A percentile compares a stretch with the other conserved stretches of the same genome.
phyloP scores from a whole-genome alignment of 495 filamentous ascomycete species.

The Delitschia confertaspora region DNA sequence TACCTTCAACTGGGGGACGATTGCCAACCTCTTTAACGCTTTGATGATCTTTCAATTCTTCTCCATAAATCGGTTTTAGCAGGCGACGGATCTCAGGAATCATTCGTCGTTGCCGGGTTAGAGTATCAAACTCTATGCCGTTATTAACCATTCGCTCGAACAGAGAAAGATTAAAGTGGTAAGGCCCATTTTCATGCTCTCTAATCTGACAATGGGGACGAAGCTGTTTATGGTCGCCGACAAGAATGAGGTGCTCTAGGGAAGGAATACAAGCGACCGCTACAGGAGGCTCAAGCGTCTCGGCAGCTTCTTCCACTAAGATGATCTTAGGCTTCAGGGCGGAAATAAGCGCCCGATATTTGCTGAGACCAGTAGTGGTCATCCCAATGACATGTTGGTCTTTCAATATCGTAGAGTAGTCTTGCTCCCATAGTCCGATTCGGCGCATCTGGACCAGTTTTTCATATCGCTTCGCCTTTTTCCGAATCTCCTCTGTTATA shows the following conservation, averaged over 20 bases:
- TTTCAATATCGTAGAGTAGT: constrained; percentile 42
- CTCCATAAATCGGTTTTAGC: constrained; percentile 58
- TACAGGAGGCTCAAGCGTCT: constrained; percentile 59
- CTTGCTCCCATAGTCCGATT: constrained; percentile 50
- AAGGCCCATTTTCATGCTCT: constrained; percentile 48
- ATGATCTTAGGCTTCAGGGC: constrained; percentile 58
- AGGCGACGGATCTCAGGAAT: constrained; percentile 59
- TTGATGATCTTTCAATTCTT: constrained; percentile 57
- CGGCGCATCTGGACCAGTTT: constrained; percentile 35
- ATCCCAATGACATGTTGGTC: constrained; percentile 57
- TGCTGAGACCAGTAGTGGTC: constrained; percentile 80
- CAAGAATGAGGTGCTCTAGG: constrained; percentile 63
- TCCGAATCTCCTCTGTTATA: constrained; percentile 39
- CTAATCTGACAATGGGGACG: constrained; percentile 51
- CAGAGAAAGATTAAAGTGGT: constrained; percentile 57
- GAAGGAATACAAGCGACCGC: constrained; percentile 56
- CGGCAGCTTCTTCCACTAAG: constrained; percentile 69
- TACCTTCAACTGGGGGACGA: constrained; percentile 62
- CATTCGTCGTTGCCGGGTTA: constrained; percentile 62
- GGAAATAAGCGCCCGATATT: constrained; percentile 68
- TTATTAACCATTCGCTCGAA: constrained; percentile 73
- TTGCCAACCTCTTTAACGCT: constrained; percentile 44
- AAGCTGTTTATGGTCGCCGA: constrained; percentile 70
- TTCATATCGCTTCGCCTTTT: constrained; percentile 39
- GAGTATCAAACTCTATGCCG: constrained; percentile 50